These are phyloP conservation scores for Brassica carinata DNA, from an alignment of 345 rosid genomes.

Conservation along the genomic window DNA sequence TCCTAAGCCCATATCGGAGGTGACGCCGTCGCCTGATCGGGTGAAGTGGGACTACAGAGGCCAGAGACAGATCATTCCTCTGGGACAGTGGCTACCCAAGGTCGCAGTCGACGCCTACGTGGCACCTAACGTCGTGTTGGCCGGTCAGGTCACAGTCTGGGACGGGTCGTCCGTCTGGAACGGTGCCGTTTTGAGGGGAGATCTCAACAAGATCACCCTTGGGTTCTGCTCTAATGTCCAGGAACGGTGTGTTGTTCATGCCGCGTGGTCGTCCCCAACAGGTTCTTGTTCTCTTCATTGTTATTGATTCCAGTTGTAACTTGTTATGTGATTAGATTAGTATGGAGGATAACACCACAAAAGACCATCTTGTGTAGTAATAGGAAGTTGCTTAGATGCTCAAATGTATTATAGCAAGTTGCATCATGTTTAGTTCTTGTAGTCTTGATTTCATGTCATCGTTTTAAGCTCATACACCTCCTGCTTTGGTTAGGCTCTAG, in stretches of 20 bases:
- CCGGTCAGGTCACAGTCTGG: conserved; percentile 83
- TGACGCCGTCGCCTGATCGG: conserved; percentile 75
- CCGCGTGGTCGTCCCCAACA: conserved; percentile 98
- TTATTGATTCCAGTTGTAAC: background rate
- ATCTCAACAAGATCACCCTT: conserved; percentile 92
- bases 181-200: conserved; percentile 91
- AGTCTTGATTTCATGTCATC: background rate
- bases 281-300: conserved; percentile 44
- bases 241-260: conserved; percentile 92
- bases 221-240: conserved; percentile 95
- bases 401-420: background rate
- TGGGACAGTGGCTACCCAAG: conserved; percentile 94
- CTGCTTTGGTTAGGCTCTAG: background rate
- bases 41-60: conserved; percentile 98
- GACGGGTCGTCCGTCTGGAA: conserved; percentile 97
- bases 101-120: conserved; percentile 96
- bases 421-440: background rate
- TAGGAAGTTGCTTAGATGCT: conserved; percentile 6
- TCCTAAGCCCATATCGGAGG: conserved; percentile 46
- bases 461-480: background rate
- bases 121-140: conserved; percentile 87
- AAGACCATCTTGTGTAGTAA: background rate
- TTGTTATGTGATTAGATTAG: background rate
- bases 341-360: background rate
- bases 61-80: conserved; percentile 86